phyloP scores from a whole-genome alignment of 129 eudicot species.

The Gnaphalium uliginosum region DNA sequence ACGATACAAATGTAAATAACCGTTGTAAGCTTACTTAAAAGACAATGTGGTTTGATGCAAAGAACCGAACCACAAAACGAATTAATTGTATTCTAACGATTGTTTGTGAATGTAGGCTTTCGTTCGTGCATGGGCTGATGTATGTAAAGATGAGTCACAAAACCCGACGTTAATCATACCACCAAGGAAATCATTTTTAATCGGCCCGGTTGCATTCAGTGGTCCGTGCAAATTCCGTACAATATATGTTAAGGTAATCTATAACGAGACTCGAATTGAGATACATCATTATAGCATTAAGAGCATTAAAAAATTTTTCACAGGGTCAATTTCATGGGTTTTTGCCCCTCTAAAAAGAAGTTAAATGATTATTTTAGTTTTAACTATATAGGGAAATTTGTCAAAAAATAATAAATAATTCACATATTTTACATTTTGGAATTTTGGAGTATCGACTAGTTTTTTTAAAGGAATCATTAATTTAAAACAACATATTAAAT shows the following conservation, averaged over 20 bases:
- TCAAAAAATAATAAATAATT: too few relatives aligned
- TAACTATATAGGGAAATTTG: too few relatives aligned
- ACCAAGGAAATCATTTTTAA: background rate
- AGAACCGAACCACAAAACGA: background rate
- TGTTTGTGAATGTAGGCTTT: background rate
- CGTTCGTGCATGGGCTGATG: background rate
- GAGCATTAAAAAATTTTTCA: background rate
- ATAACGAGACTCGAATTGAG: background rate
- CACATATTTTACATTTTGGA: too few relatives aligned
- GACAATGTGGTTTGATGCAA: background rate
- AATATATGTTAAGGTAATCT: background rate
- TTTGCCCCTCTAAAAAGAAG: background rate
- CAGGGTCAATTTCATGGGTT: background rate
- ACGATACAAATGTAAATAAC: slow-evolving; percentile 38
- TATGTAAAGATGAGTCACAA: slow-evolving; percentile 4
- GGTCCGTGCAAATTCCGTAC: background rate
- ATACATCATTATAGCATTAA: background rate
- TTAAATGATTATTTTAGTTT: too few relatives aligned
- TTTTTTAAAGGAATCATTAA: too few relatives aligned
- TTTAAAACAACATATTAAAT: too few relatives aligned
- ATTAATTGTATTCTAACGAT: background rate
- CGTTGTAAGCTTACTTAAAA: background rate
- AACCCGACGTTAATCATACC: slow-evolving; percentile 3
- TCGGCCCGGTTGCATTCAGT: background rate
- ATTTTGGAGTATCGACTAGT: too few relatives aligned